Conservation (phyloP, 2,329 filamentous ascomycete genomes). For the Penicillium fuscoglaucum region DNA sequence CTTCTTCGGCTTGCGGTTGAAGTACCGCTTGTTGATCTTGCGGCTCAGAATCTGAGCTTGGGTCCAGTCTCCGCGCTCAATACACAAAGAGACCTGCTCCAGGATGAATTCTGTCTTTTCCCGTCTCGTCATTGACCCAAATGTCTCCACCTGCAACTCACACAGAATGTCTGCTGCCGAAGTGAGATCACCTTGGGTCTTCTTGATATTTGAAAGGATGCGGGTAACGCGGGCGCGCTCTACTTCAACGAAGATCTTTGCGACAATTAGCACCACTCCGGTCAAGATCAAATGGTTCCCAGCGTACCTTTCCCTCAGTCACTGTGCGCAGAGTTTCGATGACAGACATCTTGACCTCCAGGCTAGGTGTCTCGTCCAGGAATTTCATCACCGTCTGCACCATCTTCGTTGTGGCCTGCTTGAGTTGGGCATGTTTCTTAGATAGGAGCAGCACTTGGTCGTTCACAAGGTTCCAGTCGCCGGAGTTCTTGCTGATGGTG, state of each 20-base stretch:
- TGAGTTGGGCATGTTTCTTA: slow-evolving; percentile 99
- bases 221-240: slow-evolving; percentile 93
- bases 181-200: slow-evolving; percentile 86
- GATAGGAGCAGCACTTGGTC: slow-evolving; percentile 94
- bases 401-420: slow-evolving; percentile 99
- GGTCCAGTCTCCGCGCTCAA: slow-evolving; percentile 93
- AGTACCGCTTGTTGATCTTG: slow-evolving; percentile 95
- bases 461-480: slow-evolving; percentile 92
- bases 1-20: slow-evolving; percentile 88
- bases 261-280: slow-evolving; percentile 1
- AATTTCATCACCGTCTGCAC: slow-evolving; percentile 95
- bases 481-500: slow-evolving; percentile 88
- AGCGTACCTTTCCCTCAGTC: slow-evolving; percentile 83
- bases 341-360: slow-evolving; percentile 85
- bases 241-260: slow-evolving; percentile 93
- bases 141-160: slow-evolving; percentile 97
- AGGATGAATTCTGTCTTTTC: slow-evolving; percentile 99
- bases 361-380: slow-evolving; percentile 77
- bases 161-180: slow-evolving; percentile 90
- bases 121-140: slow-evolving; percentile 93
- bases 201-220: slow-evolving; percentile 97
- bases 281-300: neutral
- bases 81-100: slow-evolving; percentile 90
- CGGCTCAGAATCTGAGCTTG: slow-evolving; percentile 90
- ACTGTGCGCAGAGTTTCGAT: slow-evolving; percentile 96